Percentiles rank a stretch among this genome's conserved stretches.
phyloP scores from a whole-genome alignment of 148 eudicot genomes.

The Rhododendron molle region DNA sequence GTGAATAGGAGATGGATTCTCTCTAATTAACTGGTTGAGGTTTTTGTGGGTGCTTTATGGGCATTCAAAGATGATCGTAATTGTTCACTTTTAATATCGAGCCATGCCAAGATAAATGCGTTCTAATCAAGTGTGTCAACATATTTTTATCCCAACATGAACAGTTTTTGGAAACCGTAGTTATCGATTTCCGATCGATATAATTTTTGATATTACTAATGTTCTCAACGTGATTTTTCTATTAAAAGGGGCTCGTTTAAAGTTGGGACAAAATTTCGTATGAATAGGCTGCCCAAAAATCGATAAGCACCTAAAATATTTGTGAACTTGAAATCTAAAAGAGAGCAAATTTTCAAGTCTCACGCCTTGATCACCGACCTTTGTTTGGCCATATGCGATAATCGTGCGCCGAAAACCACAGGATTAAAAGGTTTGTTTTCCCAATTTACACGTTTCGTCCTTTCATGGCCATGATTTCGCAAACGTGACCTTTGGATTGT shows the following conservation, averaged over 20 bases:
- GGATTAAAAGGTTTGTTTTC: not conserved
- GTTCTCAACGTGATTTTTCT: too few relatives aligned
- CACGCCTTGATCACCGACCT: not conserved
- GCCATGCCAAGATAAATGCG: not conserved
- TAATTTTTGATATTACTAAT: too few relatives aligned
- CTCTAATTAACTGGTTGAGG: not conserved
- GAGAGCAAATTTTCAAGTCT: not conserved
- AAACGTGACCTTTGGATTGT: not conserved
- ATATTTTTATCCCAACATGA: too few relatives aligned
- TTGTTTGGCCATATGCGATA: not conserved
- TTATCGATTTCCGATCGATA: too few relatives aligned
- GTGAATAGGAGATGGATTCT: not conserved
- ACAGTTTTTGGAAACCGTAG: too few relatives aligned
- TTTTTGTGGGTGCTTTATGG: not conserved
- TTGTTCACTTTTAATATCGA: too few relatives aligned
- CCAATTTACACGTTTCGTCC: not conserved
- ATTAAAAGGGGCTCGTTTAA: too few relatives aligned
- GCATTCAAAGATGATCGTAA: too few relatives aligned
- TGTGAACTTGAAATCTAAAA: too few relatives aligned
- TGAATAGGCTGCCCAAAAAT: too few relatives aligned
- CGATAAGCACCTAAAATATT: too few relatives aligned
- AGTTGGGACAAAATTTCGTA: too few relatives aligned
- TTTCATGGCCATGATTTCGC: not conserved
- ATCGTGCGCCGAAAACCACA: not conserved
- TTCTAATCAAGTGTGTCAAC: not conserved